These are phyloP conservation scores for Oenanthe sinensis DNA, from an alignment of 129 eudicot species.

Conservation along the genomic window DNA sequence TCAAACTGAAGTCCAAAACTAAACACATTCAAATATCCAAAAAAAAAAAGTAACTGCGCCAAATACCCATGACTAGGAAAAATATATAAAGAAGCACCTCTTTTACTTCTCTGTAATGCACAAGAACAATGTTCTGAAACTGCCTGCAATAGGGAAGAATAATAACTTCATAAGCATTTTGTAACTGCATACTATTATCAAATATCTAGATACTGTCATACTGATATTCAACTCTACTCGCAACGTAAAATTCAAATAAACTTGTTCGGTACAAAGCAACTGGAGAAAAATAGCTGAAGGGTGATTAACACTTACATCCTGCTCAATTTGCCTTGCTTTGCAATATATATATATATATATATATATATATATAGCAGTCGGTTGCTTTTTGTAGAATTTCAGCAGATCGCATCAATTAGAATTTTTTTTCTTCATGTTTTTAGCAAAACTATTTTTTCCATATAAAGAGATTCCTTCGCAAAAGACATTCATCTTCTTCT, in stretches of 20 bases:
- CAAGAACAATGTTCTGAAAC: slow-evolving; percentile 29
- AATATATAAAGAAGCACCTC: slow-evolving; percentile 13
- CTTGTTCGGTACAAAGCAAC: not conserved
- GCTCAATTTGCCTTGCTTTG: not conserved
- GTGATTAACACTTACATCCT: not conserved
- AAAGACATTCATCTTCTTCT: not conserved
- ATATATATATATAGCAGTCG: too few species aligned
- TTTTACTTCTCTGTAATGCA: slow-evolving; percentile 34
- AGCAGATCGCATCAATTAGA: not conserved
- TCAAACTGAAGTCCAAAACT: not conserved
- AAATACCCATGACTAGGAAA: not conserved
- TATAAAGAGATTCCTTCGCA: not conserved
- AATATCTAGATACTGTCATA: not conserved
- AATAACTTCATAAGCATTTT: not conserved
- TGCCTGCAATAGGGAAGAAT: slow-evolving; percentile 18
- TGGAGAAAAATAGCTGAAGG: not conserved
- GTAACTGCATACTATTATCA: not conserved
- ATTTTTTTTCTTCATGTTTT: not conserved
- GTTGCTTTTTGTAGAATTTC: not conserved
- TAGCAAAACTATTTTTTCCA: too few species aligned
- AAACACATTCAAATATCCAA: not conserved
- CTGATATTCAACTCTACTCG: not conserved
- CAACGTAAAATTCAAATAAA: not conserved
- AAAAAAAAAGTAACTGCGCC: not conserved
- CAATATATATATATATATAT: not conserved